These are phyloP conservation scores for Starmerella gropengiesseri DNA, from an alignment of 805 yeast species.

Conservation along the genomic window DNA sequence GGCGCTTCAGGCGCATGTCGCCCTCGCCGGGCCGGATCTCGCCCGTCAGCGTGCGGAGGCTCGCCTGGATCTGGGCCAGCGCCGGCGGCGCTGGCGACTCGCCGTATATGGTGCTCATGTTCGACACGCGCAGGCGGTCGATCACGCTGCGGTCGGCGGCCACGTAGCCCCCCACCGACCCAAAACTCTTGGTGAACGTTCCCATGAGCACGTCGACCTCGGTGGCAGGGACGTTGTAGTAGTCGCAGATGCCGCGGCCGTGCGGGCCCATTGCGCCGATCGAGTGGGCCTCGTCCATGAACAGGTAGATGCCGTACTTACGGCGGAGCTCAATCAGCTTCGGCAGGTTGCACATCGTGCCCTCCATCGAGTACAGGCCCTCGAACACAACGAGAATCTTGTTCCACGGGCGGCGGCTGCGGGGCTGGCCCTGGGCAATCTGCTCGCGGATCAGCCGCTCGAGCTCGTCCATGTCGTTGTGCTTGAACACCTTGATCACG, in stretches of 20 bases:
- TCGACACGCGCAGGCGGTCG: slow-evolving; percentile 61
- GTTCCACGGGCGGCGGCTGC: slow-evolving; percentile 93
- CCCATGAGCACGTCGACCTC: slow-evolving; percentile 90
- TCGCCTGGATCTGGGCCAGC: slow-evolving; percentile 71
- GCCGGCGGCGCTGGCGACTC: slow-evolving; percentile 91
- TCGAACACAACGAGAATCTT: slow-evolving; percentile 69
- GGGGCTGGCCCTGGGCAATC: slow-evolving; percentile 89
- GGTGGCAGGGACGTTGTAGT: slow-evolving; percentile 66
- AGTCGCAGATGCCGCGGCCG: slow-evolving; percentile 93
- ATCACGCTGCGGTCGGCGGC: slow-evolving; percentile 64
- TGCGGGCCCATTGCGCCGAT: slow-evolving; percentile 95
- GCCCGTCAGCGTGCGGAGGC: slow-evolving; percentile 70
- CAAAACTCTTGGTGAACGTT: slow-evolving; percentile 92
- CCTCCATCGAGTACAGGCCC: slow-evolving; percentile 70
- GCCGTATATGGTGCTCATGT: slow-evolving; percentile 63
- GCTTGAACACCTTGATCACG: slow-evolving; percentile 80
- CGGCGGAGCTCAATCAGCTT: slow-evolving; percentile 57
- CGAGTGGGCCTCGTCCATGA: slow-evolving; percentile 96
- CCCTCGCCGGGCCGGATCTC: slow-evolving; percentile 89
- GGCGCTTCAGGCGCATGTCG: slow-evolving; percentile 74
- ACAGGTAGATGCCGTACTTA: slow-evolving; percentile 79
- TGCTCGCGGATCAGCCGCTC: slow-evolving; percentile 71
- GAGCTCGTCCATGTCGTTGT: slow-evolving; percentile 73
- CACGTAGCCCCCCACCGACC: slow-evolving; percentile 97
- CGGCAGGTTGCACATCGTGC: slow-evolving; percentile 78